phyloP scores from a whole-genome alignment of 225 moss, liverwort and hornwort species.

The Thuidium tamariscinum region DNA sequence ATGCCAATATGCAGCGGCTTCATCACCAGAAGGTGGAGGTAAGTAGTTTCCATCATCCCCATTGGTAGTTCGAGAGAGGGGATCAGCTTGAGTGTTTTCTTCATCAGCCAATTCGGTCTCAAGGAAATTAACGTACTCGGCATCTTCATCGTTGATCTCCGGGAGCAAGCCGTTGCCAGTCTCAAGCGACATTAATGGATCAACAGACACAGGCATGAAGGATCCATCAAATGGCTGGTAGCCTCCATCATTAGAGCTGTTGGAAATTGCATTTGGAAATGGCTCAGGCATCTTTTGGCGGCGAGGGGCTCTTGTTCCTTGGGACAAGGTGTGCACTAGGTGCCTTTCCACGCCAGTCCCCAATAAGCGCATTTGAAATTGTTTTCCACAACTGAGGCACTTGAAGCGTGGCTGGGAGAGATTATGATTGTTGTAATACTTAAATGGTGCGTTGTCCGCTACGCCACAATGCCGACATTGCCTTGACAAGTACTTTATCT shows the following conservation, averaged over 20 bases:
- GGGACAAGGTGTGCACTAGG: not conserved
- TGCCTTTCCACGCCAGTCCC: not conserved
- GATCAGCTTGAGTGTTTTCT: not conserved
- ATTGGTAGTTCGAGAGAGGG: not conserved
- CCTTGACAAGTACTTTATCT: not conserved
- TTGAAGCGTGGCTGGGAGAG: not conserved
- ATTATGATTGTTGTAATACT: not conserved
- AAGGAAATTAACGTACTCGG: not conserved
- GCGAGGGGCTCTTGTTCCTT: fast-evolving
- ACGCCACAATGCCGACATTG: not conserved
- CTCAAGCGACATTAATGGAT: not conserved
- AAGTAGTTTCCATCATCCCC: not conserved
- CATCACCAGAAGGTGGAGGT: not conserved
- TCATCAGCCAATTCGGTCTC: not conserved
- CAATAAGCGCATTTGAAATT: not conserved
- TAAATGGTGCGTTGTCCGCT: not conserved
- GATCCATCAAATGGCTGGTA: not conserved
- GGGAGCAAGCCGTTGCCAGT: fast-evolving
- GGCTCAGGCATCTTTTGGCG: not conserved
- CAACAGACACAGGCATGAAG: not conserved
- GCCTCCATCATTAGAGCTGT: fast-evolving
- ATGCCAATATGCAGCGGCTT: fast-evolving
- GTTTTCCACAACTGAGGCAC: not conserved
- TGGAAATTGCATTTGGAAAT: not conserved
- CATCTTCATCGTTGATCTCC: not conserved